These are phyloP conservation scores for Stellera chamaejasme DNA, from an alignment of 345 rosid genomes.

Conservation along the genomic window DNA sequence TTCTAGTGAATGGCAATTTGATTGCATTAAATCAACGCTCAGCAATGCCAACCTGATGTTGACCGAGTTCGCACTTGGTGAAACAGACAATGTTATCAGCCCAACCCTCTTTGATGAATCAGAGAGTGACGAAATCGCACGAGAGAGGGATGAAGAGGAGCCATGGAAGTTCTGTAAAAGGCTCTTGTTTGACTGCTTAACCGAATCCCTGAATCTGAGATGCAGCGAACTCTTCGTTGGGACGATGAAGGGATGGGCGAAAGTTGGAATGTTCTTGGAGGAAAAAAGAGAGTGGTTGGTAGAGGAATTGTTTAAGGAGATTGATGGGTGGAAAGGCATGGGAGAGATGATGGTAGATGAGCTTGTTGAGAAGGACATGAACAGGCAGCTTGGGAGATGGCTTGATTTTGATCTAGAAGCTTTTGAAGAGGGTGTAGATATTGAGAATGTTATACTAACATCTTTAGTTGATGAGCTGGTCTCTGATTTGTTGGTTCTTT, in stretches of 20 bases:
- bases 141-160: conserved; percentile 28
- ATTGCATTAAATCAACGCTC: conserved; percentile 43
- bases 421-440: conserved; percentile 54
- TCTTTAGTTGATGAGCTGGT: conserved; percentile 66
- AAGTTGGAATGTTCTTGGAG: conserved; percentile 20
- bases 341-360: conserved; percentile 75
- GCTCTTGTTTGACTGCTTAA: conserved; percentile 48
- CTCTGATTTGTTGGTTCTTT: conserved; percentile 27
- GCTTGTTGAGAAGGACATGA: conserved; percentile 78
- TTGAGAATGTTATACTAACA: conserved; percentile 51
- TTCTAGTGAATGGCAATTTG: conserved; percentile 44
- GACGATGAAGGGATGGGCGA: conserved; percentile 39
- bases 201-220: conserved; percentile 34
- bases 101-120: conserved; percentile 38
- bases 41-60: conserved; percentile 31
- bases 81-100: conserved; percentile 25
- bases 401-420: conserved; percentile 54
- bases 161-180: conserved; percentile 33
- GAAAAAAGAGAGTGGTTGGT: conserved; percentile 42
- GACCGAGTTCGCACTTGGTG: conserved; percentile 34
- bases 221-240: conserved; percentile 31
- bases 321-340: conserved; percentile 39
- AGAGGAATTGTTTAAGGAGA: conserved; percentile 48
- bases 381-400: conserved; percentile 56
- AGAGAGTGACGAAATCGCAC: conserved; percentile 24